These are phyloP conservation scores for Dionaea muscipula DNA, from an alignment of 179 eudicot genomes.

Conservation along the genomic window DNA sequence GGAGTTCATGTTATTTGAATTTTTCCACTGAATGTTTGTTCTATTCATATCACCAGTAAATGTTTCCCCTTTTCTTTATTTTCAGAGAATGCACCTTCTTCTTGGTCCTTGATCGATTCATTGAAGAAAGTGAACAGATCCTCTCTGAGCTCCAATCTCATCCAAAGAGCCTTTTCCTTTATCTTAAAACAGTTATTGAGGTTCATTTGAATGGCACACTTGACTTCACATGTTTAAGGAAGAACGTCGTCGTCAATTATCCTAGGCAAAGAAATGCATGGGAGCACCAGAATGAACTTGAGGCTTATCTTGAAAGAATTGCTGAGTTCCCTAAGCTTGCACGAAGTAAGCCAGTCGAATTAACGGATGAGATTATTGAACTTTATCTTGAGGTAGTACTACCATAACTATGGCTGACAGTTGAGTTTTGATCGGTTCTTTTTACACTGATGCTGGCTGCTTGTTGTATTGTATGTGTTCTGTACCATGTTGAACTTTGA, in stretches of 20 bases:
- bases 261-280: slow-evolving; percentile 28
- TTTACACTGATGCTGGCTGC: too few species aligned
- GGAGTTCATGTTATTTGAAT: too few species aligned
- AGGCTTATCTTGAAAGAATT: slow-evolving; percentile 44
- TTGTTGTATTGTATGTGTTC: too few species aligned
- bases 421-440: background rate
- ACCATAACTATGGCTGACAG: background rate
- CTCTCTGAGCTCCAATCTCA: slow-evolving; percentile 49
- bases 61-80: slow-evolving; percentile 1
- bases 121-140: slow-evolving; percentile 34
- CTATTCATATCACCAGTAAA: background rate
- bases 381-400: slow-evolving; percentile 66
- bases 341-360: slow-evolving; percentile 50
- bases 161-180: slow-evolving; percentile 80
- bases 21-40: too few species aligned
- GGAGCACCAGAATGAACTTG: slow-evolving; percentile 27
- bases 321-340: slow-evolving; percentile 48
- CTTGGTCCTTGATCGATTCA: slow-evolving; percentile 49
- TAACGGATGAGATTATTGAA: slow-evolving; percentile 70
- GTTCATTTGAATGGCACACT: slow-evolving; percentile 65
- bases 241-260: slow-evolving; percentile 21
- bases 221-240: slow-evolving; percentile 31
- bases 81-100: slow-evolving; percentile 66
- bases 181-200: slow-evolving; percentile 78
- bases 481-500: too few species aligned